phyloP scores from a whole-genome alignment of 2,329 filamentous ascomycete species.

The Leptographium galeiforme region DNA sequence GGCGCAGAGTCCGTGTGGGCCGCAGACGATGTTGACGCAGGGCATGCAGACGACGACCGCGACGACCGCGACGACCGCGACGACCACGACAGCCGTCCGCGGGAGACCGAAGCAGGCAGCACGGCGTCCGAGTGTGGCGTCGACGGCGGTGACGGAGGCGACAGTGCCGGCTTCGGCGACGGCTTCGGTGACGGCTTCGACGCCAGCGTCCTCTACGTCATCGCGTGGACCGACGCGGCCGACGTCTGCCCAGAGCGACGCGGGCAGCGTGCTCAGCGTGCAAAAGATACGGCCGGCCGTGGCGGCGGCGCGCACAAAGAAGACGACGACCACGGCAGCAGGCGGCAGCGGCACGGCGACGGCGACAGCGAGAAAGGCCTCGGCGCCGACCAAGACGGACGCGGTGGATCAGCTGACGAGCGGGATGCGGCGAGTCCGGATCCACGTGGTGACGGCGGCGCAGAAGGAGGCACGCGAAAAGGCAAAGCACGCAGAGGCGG shows the following conservation, averaged over 20 bases:
- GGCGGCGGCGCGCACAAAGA: neutral
- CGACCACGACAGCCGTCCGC: slow-evolving; percentile 7
- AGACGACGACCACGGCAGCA: neutral
- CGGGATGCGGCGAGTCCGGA: slow-evolving; percentile 50
- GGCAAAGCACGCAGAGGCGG: slow-evolving; percentile 1
- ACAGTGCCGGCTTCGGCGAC: slow-evolving; percentile 1
- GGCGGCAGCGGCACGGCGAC: neutral
- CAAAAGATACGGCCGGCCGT: slow-evolving; percentile 43
- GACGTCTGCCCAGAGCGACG: slow-evolving; percentile 27
- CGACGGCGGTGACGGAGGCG: slow-evolving; percentile 21
- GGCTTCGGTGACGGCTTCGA: neutral
- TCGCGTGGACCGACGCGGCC: slow-evolving; percentile 17
- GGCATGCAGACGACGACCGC: neutral
- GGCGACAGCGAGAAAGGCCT: slow-evolving; percentile 9
- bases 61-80: neutral
- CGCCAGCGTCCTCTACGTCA: neutral
- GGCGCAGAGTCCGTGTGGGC: neutral
- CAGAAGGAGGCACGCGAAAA: slow-evolving; percentile 39
- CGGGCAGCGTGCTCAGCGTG: slow-evolving; percentile 26
- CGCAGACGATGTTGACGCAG: too few species aligned
- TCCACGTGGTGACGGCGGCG: slow-evolving; percentile 45
- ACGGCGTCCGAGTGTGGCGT: slow-evolving; percentile 37
- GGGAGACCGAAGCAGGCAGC: slow-evolving; percentile 20
- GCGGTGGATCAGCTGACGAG: slow-evolving; percentile 42
- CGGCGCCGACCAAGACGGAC: slow-evolving; percentile 15